These are phyloP conservation scores for Staphylotrichum longicolle DNA, from an alignment of 495 filamentous ascomycete genomes.

Conservation along the genomic window DNA sequence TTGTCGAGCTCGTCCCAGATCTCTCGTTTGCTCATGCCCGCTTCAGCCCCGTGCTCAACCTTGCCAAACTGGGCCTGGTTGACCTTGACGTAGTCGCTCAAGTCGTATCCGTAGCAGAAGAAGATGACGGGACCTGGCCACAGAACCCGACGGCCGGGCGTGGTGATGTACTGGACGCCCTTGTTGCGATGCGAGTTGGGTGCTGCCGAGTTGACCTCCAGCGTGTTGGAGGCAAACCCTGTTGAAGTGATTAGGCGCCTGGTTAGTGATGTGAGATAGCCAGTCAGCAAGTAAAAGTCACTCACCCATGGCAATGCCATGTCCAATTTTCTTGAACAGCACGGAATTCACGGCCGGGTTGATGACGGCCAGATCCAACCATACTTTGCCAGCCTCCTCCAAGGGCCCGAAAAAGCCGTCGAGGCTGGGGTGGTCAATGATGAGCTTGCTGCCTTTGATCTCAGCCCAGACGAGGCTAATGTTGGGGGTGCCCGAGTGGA, in stretches of 20 bases:
- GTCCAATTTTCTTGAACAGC: background rate
- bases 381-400: background rate
- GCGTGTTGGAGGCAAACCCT: slow-evolving; percentile 1
- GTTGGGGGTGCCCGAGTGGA: background rate
- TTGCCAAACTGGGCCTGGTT: background rate
- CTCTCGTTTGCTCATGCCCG: background rate
- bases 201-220: background rate
- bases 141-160: background rate
- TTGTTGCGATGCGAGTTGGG: background rate
- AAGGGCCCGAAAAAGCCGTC: background rate
- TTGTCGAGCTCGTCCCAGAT: slow-evolving; percentile 8
- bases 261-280: too few species aligned
- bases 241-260: background rate
- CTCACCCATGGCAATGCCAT: slow-evolving; percentile 8
- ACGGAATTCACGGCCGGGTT: background rate
- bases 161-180: background rate
- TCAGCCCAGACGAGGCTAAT: slow-evolving; percentile 3
- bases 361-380: slow-evolving; percentile 9
- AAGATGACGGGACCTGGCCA: slow-evolving; percentile 7
- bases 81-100: slow-evolving; percentile 15
- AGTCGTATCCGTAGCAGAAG: slow-evolving; percentile 12
- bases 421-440: slow-evolving; percentile 3
- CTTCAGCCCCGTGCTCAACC: background rate
- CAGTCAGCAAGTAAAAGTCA: background rate
- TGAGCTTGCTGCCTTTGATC: slow-evolving; percentile 6